These are phyloP conservation scores for Ascochyta viciae-villosae DNA, from an alignment of 2,329 filamentous ascomycete genomes.

Conservation along the genomic window DNA sequence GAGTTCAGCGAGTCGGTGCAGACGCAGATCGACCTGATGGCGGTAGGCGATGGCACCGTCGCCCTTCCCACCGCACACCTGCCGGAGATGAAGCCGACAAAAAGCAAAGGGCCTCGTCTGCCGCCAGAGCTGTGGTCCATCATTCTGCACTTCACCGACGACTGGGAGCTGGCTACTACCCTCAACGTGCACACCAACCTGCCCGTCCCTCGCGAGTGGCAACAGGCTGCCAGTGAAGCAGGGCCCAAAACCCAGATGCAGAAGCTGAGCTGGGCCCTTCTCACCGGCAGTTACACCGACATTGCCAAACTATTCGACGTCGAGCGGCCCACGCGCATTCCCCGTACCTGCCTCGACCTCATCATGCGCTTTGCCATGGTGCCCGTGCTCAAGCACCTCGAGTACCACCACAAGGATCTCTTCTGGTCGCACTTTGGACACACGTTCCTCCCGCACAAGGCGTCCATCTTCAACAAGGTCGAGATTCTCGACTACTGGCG, in stretches of 20 bases:
- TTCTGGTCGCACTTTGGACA: conserved; percentile 86
- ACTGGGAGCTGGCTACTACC: conserved; percentile 89
- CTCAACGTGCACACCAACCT: conserved; percentile 82
- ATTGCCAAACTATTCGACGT: conserved; percentile 76
- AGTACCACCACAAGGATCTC: conserved; percentile 72
- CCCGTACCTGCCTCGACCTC: conserved; percentile 81
- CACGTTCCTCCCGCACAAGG: conserved; percentile 84
- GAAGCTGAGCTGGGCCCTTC: conserved; percentile 83
- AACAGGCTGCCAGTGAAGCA: conserved; percentile 66
- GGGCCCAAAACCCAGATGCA: conserved; percentile 75
- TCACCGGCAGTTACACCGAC: conserved; percentile 72
- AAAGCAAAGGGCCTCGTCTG: conserved; percentile 56
- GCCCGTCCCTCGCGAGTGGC: conserved; percentile 76
- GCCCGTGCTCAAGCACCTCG: conserved; percentile 76
- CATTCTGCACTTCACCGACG: conserved; percentile 81
- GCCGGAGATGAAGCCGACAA: conserved; percentile 41
- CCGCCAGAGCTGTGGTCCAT: conserved; percentile 90
- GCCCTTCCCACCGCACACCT: conserved; percentile 43
- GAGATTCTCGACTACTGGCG: conserved; percentile 93
- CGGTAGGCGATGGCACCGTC: conserved; percentile 73
- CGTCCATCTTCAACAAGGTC: conserved; percentile 83
- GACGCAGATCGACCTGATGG: conserved; percentile 78
- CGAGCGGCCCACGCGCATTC: conserved; percentile 77
- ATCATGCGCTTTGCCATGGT: conserved; percentile 91
- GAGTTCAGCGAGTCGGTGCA: conserved; percentile 77